A percentile compares a stretch with the other conserved stretches of the same genome.
Evolutionary conservation across 129 eudicot species (phyloP).

Genomic region (Chrysanthemum lavandulifolium): DNA sequence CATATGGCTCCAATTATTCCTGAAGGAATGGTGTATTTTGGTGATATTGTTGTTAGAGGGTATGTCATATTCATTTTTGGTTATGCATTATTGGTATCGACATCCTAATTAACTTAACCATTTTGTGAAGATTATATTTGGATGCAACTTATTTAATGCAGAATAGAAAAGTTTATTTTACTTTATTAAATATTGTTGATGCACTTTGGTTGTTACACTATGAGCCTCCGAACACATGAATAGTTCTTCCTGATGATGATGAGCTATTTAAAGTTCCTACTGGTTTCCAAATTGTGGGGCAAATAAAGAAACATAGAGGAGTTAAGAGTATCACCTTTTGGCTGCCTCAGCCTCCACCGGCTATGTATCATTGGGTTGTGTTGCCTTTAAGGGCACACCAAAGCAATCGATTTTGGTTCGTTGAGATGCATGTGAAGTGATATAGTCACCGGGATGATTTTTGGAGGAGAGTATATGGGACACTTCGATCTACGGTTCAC

Average conservation of each 20-base stretch:
- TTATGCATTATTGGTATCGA: not conserved
- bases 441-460: conserved; percentile 85
- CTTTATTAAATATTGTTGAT: not conserved
- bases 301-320: conserved; percentile 71
- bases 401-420: conserved; percentile 65
- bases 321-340: conserved; percentile 65
- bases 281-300: conserved; percentile 75
- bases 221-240: conserved; percentile 86
- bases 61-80: conserved; percentile 28
- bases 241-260: conserved; percentile 72
- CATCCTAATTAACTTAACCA: not conserved
- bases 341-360: conserved; percentile 99
- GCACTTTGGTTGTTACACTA: conserved; percentile 42
- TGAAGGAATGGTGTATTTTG: conserved; percentile 89
- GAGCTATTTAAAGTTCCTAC: conserved; percentile 60
- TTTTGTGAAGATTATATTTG: not conserved
- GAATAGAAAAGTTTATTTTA: not conserved
- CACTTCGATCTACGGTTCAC: conserved; percentile 60
- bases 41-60: conserved; percentile 96
- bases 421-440: conserved; percentile 93
- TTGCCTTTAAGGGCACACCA: conserved; percentile 85
- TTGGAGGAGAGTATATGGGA: conserved; percentile 90
- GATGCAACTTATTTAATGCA: not conserved
- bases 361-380: conserved; percentile 84
- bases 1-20: conserved; percentile 88